Evolutionary conservation across 345 rosid genomes (phyloP).

Genomic region (Arabidopsis suecica): DNA sequence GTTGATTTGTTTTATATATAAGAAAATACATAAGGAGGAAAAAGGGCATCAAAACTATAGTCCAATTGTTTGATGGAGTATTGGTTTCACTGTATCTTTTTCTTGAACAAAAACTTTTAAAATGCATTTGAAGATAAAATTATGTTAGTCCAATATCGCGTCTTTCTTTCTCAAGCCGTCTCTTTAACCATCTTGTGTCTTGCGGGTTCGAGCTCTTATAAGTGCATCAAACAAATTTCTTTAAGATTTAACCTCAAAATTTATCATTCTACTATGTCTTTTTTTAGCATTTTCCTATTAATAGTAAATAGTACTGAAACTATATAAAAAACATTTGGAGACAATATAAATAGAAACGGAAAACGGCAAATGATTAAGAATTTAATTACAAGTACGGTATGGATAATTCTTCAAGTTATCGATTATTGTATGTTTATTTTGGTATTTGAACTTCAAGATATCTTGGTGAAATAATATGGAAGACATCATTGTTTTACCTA

Average conservation of each 20-base stretch:
- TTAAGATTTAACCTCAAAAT: not conserved
- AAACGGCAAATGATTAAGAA: no score
- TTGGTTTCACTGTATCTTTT: conserved; percentile 14
- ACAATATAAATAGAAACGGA: no score
- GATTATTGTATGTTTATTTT: not conserved
- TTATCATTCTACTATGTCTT: not conserved
- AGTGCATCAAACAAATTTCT: no score
- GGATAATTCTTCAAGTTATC: not conserved
- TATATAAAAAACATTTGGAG: no score
- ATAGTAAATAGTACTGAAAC: no score
- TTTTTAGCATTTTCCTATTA: conserved; percentile 18
- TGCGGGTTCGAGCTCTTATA: conserved; percentile 11
- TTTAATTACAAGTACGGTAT: no score
- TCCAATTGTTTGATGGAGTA: not conserved
- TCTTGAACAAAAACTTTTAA: conserved; percentile 15
- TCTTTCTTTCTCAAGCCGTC: conserved; percentile 8
- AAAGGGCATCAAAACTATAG: conserved; percentile 25
- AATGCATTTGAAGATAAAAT: conserved; percentile 22
- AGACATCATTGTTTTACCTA: not conserved
- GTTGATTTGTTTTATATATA: conserved; percentile 7
- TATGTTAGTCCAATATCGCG: not conserved
- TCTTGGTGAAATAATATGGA: conserved; percentile 2
- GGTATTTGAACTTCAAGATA: not conserved
- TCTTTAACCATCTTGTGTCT: conserved; percentile 19
- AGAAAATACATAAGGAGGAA: not conserved